Conservation (phyloP, 2,329 filamentous ascomycete genomes). For the Nemania diffusa region DNA sequence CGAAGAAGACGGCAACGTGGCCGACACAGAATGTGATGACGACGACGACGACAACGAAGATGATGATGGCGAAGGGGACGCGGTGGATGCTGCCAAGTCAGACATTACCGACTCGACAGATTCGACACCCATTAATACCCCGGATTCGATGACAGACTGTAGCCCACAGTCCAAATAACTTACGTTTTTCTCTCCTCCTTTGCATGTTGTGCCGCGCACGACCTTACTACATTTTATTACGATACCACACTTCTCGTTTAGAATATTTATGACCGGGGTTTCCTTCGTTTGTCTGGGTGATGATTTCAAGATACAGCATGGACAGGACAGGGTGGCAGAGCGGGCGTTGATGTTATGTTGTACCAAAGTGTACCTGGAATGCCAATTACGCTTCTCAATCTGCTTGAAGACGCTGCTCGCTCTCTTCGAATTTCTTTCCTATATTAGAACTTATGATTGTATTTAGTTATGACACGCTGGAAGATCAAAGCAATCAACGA, state of each 20-base stretch:
- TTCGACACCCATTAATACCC: constrained; percentile 43
- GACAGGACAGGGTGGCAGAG: constrained; percentile 17
- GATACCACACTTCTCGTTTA: constrained; percentile 27
- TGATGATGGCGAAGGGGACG: constrained; percentile 41
- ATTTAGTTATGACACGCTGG: background rate
- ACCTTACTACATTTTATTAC: constrained; percentile 16
- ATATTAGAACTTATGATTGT: background rate
- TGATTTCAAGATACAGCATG: constrained; percentile 24
- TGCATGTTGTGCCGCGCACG: background rate
- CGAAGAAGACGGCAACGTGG: constrained; percentile 35
- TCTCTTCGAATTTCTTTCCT: background rate
- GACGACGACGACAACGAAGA: constrained; percentile 43
- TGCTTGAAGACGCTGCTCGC: constrained; percentile 15
- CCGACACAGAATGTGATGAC: constrained; percentile 32
- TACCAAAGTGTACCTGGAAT: constrained; percentile 34
- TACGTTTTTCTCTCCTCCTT: background rate
- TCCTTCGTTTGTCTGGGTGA: background rate
- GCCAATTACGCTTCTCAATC: constrained; percentile 23
- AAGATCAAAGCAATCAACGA: background rate
- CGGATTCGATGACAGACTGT: constrained; percentile 43
- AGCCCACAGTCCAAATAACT: constrained; percentile 40
- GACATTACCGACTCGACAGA: constrained; percentile 47
- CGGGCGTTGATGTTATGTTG: constrained; percentile 26
- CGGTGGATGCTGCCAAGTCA: constrained; percentile 41
- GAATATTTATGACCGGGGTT: constrained; percentile 11